Conservation (phyloP, 176 grass and related monocot species). For the Lolium rigidum region DNA sequence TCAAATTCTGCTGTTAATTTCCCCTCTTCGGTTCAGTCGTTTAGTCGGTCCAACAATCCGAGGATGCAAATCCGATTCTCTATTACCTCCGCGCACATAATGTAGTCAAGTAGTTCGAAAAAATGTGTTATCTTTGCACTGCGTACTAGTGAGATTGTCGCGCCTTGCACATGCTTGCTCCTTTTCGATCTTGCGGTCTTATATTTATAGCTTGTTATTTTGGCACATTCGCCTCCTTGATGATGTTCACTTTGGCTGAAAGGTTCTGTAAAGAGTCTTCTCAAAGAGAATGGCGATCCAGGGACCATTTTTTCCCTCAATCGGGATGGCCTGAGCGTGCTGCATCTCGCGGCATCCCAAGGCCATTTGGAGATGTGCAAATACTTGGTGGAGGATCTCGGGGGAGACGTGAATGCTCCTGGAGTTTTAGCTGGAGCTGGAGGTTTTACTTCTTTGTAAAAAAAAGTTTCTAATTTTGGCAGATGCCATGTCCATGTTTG, state of each 20-base stretch:
- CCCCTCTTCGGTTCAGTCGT: background rate
- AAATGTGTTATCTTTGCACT: background rate
- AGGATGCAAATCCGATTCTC: background rate
- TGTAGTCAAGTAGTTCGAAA: background rate
- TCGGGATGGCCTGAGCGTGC: background rate
- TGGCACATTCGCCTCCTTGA: background rate
- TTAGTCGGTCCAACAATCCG: background rate
- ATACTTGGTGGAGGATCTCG: constrained; percentile 43
- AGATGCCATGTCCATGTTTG: background rate
- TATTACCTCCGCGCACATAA: background rate
- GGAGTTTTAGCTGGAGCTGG: background rate
- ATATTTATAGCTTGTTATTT: background rate
- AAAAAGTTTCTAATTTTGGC: too few species aligned
- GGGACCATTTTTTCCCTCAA: background rate
- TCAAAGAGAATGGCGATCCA: background rate
- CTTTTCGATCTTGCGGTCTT: background rate
- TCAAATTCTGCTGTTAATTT: background rate
- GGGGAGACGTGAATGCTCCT: constrained; percentile 17
- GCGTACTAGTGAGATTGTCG: background rate
- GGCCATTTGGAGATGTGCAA: constrained; percentile 41
- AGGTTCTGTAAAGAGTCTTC: background rate
- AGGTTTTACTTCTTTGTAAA: background rate
- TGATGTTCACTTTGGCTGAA: background rate
- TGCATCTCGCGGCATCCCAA: background rate
- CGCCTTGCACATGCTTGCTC: background rate